A percentile compares a stretch with the other conserved stretches of the same genome.
These are phyloP conservation scores for Alternaria tenuissima DNA, from an alignment of 2,329 filamentous ascomycete species.

Conservation along the genomic window DNA sequence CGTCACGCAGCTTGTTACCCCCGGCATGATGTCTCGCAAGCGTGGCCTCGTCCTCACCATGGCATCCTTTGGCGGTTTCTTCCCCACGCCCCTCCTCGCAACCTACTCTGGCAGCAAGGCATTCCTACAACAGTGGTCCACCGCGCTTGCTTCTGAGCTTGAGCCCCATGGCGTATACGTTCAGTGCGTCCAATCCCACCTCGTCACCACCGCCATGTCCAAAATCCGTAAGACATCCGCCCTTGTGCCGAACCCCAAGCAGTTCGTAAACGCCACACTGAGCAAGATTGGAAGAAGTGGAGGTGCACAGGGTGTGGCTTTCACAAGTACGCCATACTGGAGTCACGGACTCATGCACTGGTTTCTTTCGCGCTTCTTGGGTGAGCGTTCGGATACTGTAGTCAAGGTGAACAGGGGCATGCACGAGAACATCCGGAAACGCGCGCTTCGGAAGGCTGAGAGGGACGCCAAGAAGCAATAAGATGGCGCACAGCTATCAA, in stretches of 20 bases:
- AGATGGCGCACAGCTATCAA: background rate
- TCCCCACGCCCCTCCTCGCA: constrained; percentile 89
- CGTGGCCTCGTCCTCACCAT: constrained; percentile 93
- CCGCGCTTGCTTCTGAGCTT: constrained; percentile 83
- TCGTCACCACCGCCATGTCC: constrained; percentile 96
- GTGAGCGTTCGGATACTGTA: constrained; percentile 65
- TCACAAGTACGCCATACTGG: constrained; percentile 94
- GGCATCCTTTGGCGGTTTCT: constrained; percentile 93
- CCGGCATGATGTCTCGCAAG: constrained; percentile 83
- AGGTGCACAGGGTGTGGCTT: constrained; percentile 78
- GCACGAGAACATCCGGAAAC: constrained; percentile 82
- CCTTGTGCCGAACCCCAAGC: constrained; percentile 80
- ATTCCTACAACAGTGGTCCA: constrained; percentile 96
- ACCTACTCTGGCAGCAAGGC: constrained; percentile 98
- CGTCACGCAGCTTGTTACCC: constrained; percentile 84
- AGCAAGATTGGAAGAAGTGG: constrained; percentile 81
- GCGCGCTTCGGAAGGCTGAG: constrained; percentile 84
- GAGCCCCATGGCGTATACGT: constrained; percentile 82
- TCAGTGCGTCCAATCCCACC: constrained; percentile 89
- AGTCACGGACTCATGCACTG: constrained; percentile 89
- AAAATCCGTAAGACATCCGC: constrained; percentile 84
- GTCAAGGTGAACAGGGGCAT: constrained; percentile 71
- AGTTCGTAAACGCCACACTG: constrained; percentile 81
- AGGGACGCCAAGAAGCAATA: constrained; percentile 76
- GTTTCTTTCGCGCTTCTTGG: constrained; percentile 70